Base-by-base conservation (phyloP, 2,329 filamentous ascomycete species). In the Zalaria obscura region DNA sequence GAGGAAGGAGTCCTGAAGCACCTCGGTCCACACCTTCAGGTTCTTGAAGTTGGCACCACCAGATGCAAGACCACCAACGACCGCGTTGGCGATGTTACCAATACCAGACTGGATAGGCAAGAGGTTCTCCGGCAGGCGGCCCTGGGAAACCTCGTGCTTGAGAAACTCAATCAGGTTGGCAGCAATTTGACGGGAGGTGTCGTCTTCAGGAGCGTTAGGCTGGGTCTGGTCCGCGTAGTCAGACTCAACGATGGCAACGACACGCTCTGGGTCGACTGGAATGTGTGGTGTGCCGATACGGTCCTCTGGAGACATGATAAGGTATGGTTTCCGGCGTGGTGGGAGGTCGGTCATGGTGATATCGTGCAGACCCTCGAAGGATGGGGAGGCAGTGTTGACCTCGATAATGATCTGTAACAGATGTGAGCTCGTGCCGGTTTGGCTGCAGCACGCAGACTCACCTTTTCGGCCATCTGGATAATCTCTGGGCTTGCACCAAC, bases 21-120 rank as follows among this genome's bases (percentile, higher is more conserved):
- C 86, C 64, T 93, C 86, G 25, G 87, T 93, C 87, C 86, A 93
- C 33, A 93, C 87, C 59, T 83, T 87, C 44, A 94, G 73, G 66
- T 93, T 83, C 57, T 76, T 75, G 71, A 93, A 93, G 60, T 88
- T 80, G 50, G 83, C 83, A 45, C 69, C 70, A 9, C 72, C 72
- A 44, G 81, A 75, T 49, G 78, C 75, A 42, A 93, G 75, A 9
- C 86, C 87, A 45, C 86, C 85, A 45, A 93, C 78, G 47, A 93
- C 87, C 32, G 86, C 86, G 61, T 93, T 93, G 62, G 86, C 86
- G 51, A 93, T 93, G 67, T 93, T 93, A 48, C 87, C 86, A 51
- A 93, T 93, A 36, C 86, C 86, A 7, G 82, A 88, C 62, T 93
- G 85, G 11, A 93, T 72, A 2, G 85, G 85, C 1, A 91, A 70